These are phyloP conservation scores for Globisporangium spinosum DNA, from an alignment of 352 stramenopile genomes.

Conservation along the genomic window DNA sequence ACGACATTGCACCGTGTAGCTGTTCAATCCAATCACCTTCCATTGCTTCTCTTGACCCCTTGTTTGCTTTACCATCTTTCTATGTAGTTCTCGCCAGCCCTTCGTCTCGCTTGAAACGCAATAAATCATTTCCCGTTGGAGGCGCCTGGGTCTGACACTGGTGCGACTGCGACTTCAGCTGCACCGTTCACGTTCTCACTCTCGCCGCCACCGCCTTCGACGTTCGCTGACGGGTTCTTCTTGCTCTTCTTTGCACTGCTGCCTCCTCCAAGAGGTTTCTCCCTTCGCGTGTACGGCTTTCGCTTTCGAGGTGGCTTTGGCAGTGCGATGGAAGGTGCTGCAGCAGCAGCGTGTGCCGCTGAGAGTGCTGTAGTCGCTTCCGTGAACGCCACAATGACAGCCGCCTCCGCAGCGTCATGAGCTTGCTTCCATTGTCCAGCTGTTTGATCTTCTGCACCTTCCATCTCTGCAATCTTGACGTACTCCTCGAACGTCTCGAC, in stretches of 20 bases:
- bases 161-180: neutral
- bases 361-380: slow-evolving; percentile 25
- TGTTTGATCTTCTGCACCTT: slow-evolving; percentile 13
- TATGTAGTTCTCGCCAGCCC: neutral
- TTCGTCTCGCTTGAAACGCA: slow-evolving; percentile 2
- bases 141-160: neutral
- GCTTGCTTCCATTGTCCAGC: slow-evolving; percentile 32
- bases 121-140: slow-evolving; percentile 11
- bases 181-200: slow-evolving; percentile 2
- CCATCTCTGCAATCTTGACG: slow-evolving; percentile 23
- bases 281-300: slow-evolving; percentile 61
- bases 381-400: slow-evolving; percentile 28
- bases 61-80: neutral
- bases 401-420: slow-evolving; percentile 27
- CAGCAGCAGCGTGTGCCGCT: slow-evolving; percentile 1
- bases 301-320: slow-evolving; percentile 57
- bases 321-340: neutral
- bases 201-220: slow-evolving; percentile 4
- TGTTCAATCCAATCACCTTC: neutral
- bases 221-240: slow-evolving; percentile 15
- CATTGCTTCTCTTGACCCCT: neutral
- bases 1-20: neutral
- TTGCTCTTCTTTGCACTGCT: slow-evolving; percentile 53
- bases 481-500: slow-evolving; percentile 36
- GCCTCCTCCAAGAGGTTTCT: slow-evolving; percentile 32